Conservation (phyloP, 306 rosid species). For the Quercus robur region DNA sequence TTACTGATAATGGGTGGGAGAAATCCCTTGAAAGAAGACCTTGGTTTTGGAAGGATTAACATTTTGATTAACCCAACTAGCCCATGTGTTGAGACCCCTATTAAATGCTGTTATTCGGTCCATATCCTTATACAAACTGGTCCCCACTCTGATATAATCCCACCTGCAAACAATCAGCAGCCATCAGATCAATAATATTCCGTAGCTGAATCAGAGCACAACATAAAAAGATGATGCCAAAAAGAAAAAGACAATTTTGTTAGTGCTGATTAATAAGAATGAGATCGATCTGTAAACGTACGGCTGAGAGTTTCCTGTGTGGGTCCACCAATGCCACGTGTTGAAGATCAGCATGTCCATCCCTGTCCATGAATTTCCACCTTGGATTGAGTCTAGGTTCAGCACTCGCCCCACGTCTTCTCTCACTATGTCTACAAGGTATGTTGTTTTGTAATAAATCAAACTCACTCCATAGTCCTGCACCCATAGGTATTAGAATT, state of each 20-base stretch:
- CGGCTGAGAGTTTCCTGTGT: conserved; percentile 76
- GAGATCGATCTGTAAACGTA: conserved; percentile 21
- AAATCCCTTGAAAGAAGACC: conserved; percentile 89
- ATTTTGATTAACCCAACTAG: conserved; percentile 77
- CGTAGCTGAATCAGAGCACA: background rate
- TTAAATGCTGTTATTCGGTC: conserved; percentile 69
- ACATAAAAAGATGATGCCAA: background rate
- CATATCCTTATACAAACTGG: conserved; percentile 56
- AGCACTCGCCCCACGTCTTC: conserved; percentile 69
- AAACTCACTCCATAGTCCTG: conserved; percentile 78
- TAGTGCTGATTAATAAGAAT: background rate
- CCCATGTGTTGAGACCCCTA: conserved; percentile 88
- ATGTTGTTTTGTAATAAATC: conserved; percentile 68
- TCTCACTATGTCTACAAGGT: conserved; percentile 69
- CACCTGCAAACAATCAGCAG: conserved; percentile 45
- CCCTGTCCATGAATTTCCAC: conserved; percentile 75
- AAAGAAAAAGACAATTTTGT: too few species aligned
- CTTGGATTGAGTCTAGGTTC: conserved; percentile 58
- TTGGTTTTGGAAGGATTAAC: conserved; percentile 72
- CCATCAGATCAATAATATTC: background rate
- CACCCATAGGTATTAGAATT: conserved; percentile 9
- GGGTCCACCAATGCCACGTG: conserved; percentile 99
- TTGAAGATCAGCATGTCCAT: conserved; percentile 88
- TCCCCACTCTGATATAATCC: conserved; percentile 76
- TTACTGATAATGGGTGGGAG: conserved; percentile 94